Evolutionary conservation across 257 asterid genomes (phyloP).

Genomic region (Solanum paucissectum): DNA sequence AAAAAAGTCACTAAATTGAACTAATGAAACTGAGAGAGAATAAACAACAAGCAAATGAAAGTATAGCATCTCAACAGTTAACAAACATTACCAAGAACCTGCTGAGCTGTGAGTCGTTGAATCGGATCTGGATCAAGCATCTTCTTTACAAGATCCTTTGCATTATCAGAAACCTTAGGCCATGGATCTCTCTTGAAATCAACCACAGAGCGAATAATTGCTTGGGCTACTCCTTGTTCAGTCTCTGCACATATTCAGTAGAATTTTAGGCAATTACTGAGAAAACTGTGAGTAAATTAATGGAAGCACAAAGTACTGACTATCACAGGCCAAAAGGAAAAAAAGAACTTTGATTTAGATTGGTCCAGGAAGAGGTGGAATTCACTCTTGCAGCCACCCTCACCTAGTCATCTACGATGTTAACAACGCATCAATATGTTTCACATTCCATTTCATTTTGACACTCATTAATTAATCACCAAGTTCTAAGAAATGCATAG

Average conservation of each 20-base stretch:
- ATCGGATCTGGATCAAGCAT: constrained; percentile 64
- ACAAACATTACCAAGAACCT: constrained; percentile 51
- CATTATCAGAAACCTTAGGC: constrained; percentile 57
- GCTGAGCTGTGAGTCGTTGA: constrained; percentile 50
- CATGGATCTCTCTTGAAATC: constrained; percentile 70
- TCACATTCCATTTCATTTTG: background rate
- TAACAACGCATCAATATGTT: background rate
- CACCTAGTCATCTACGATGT: background rate
- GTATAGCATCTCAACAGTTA: background rate
- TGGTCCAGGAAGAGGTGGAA: background rate
- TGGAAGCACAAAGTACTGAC: background rate
- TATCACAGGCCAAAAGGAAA: background rate
- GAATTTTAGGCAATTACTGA: background rate
- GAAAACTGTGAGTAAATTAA: background rate
- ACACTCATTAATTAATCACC: background rate
- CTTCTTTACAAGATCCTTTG: constrained; percentile 64
- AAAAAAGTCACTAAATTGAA: background rate
- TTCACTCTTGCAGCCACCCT: background rate
- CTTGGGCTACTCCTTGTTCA: constrained; percentile 76
- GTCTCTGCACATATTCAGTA: constrained; percentile 30
- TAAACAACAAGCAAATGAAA: background rate
- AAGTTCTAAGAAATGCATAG: background rate
- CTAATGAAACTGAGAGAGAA: background rate
- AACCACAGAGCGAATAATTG: constrained; percentile 49
- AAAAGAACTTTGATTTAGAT: background rate